phyloP scores from a whole-genome alignment of 2,329 filamentous ascomycete species.

The Mycosphaerelloides madeirae region DNA sequence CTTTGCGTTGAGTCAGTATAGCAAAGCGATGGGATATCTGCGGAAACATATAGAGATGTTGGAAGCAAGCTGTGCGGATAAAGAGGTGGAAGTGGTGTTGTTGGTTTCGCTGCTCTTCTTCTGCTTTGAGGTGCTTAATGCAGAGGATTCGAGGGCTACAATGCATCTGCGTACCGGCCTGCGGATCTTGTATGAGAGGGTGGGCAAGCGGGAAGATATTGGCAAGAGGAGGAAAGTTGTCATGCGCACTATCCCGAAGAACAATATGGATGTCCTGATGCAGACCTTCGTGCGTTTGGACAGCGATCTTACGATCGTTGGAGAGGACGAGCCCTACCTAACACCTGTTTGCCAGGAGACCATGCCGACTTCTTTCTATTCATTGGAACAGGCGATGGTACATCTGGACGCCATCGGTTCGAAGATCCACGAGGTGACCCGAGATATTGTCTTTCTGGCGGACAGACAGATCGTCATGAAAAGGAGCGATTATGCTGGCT shows the following conservation, averaged over 20 bases:
- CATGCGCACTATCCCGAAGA: constrained; percentile 8
- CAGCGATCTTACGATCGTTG: constrained; percentile 16
- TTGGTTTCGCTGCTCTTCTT: constrained; percentile 16
- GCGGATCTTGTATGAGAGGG: constrained; percentile 13
- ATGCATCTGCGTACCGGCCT: constrained; percentile 15
- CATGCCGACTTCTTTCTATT: constrained; percentile 14
- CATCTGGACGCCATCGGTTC: constrained; percentile 15
- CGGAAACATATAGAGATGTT: constrained; percentile 12
- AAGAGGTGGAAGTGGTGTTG: constrained; percentile 14
- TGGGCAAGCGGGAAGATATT: constrained; percentile 4
- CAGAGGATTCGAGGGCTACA: constrained; percentile 12
- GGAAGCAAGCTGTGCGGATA: constrained; percentile 5
- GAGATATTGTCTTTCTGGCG: constrained; percentile 14
- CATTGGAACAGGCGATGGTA: constrained; percentile 15
- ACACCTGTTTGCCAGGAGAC: constrained; percentile 11
- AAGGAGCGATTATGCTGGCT: constrained; percentile 5
- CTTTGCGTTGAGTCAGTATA: constrained; percentile 16
- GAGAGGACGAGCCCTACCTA: constrained; percentile 16
- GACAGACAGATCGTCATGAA: constrained; percentile 8
- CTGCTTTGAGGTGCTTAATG: constrained; percentile 16
- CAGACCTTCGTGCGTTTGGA: constrained; percentile 16
- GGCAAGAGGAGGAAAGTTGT: constrained; percentile 9
- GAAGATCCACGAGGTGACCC: constrained; percentile 9
- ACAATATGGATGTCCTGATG: constrained; percentile 13
- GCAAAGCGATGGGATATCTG: constrained; percentile 13